Base-by-base conservation (phyloP, 2,329 filamentous ascomycete species). In the Penicillium hesseltinei region DNA sequence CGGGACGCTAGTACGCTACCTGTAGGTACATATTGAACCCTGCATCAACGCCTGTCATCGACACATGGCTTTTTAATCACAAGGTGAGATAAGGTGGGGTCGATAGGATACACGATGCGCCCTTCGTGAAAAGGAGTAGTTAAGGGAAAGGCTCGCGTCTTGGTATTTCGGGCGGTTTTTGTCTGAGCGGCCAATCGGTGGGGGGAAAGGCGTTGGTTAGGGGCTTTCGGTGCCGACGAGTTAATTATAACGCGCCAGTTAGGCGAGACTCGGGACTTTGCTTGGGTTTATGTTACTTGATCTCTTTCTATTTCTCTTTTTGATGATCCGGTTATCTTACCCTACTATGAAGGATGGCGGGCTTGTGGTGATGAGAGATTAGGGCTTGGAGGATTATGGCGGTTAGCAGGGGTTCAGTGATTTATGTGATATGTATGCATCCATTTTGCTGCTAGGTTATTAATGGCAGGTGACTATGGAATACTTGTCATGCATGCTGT, bases 91-190 rank as follows among this genome's bases (percentile, higher is more conserved):
- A 27, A 25, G 21, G 54, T 56, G 53, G 47, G 23, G 47, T 33
- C 10, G 15, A 17, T 39, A 39, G 38, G 38, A 17, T 17, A 17
- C 27, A 43, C 2, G 21, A 5, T 15, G 40, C 8, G 46, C 29
- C 31, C 42, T 59, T 61, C 63, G 63, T 63, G 58, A 52, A 63
- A 63, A 59, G 48, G n/a, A 52, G 53, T 58, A 35, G 47, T 50
- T 62, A 60, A 39, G 23, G 63, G 62, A 65, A 66, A 66, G 63
- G 63, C 61, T 61, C 60, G 61, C 56, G 63, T 58, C 62, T 63
- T 63, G 62, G 62, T 58, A 54, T 52, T 44, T 45, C 21, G 47
- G 54, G 47, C 23, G 29, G 23, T 45, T 15, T 35, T 27, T 33
- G 35, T 47, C 54, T 47, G 40, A 42, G 13, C 50, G 49, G 40